A percentile compares a stretch with the other conserved stretches of the same genome.
Conservation (phyloP, 2,329 filamentous ascomycete species). For the Aspergillus tubingensis region DNA sequence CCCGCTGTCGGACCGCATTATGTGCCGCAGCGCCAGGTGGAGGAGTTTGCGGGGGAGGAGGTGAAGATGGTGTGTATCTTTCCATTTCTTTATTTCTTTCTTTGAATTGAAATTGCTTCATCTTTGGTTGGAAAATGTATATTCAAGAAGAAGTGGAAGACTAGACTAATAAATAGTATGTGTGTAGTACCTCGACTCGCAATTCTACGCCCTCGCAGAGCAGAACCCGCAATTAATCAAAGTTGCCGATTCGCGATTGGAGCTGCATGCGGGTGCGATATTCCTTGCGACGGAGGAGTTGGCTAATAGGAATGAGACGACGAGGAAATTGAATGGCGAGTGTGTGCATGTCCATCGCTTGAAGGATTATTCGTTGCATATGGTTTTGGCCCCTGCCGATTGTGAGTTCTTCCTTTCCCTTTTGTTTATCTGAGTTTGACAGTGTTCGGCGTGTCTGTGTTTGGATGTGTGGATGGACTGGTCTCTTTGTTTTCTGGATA, state of each 20-base stretch:
- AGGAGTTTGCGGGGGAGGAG: slow-evolving; percentile 25
- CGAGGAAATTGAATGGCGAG: slow-evolving; percentile 60
- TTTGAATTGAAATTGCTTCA: no score
- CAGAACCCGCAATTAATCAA: slow-evolving; percentile 33
- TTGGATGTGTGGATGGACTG: no score
- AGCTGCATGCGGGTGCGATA: slow-evolving; percentile 28
- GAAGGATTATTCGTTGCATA: slow-evolving; percentile 71
- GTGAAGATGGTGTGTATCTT: slow-evolving; percentile 26
- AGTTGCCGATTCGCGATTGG: slow-evolving; percentile 26
- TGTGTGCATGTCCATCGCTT: slow-evolving; percentile 76
- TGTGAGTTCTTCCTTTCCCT: slow-evolving; percentile 44
- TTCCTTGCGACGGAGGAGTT: slow-evolving; percentile 26
- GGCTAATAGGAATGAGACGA: slow-evolving; percentile 21
- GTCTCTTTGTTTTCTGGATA: no score
- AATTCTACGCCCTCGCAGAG: slow-evolving; percentile 25
- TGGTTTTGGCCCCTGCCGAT: slow-evolving; percentile 77
- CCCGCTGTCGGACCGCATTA: slow-evolving; percentile 32
- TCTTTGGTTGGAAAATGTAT: no score
- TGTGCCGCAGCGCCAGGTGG: slow-evolving; percentile 34
- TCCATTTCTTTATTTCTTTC: no score
- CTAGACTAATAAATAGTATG: no score
- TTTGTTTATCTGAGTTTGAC: background rate
- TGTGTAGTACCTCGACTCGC: slow-evolving; percentile 27
- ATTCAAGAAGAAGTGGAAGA: no score
- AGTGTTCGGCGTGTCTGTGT: no score